Base-by-base conservation (phyloP, 2,329 filamentous ascomycete species). In the Aspergillus spinulosporus region DNA sequence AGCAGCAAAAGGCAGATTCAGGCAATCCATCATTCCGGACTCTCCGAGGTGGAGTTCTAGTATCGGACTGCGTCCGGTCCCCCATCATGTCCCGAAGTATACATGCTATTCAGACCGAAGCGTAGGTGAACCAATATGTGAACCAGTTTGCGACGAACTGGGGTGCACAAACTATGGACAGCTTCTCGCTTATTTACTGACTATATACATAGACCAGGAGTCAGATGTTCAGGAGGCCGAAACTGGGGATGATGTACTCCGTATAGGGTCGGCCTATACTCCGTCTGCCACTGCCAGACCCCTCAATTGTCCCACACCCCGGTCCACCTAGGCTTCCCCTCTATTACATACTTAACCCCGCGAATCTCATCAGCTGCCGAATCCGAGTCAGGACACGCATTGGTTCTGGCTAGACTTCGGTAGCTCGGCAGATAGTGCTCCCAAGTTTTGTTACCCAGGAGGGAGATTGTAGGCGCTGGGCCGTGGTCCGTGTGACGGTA, bases 1-100 rank as follows among this genome's bases (percentile, higher is more conserved):
- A 31, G 48, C 49, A 44, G 37, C 7, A 43, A 51, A 51, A 51
- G 31, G 49, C 31, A 45, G 37, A 52, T 52, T 45, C 15, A 52
- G 36, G 49, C 49, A 32, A 52, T 52, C 37, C 36, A 8, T 31
- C 49, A 9, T 28, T 9, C 12, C 39, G 15, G 12, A 14, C n/a
- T 26, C 15, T 9, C n/a, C n/a, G 9, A 42, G 12, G 49, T 52
- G 49, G 49, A 37, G 40, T 45, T 37, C 9, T 14, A 44, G 42
- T n/a, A 42, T 52, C 29, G 11, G 42, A 39, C 37, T 14, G 31
- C 31, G 40, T 43, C 39, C 49, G 42, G 49, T 26, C 37, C 37
- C 28, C 11, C 14, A 32, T 34, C 37, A 34, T 50, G 15, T 45
- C 7, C 43, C 26, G 21, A 45, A 45, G 43, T 45, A 45, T 45